Conservation (phyloP, 108 stramenopile species). For the Parietichytrium sp. region DNA sequence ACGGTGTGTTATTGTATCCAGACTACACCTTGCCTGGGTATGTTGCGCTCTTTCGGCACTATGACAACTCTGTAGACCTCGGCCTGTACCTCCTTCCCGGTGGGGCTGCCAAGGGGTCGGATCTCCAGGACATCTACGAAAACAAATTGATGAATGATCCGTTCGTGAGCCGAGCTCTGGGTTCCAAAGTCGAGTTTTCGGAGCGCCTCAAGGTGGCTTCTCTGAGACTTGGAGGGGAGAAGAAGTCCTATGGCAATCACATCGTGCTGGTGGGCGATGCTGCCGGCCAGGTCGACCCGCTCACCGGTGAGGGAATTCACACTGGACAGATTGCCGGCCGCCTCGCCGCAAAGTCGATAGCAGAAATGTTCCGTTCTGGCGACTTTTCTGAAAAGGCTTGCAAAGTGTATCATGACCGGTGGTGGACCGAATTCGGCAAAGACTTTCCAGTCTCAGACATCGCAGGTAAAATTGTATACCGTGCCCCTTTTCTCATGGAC, state of each 20-base stretch:
- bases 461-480: background rate
- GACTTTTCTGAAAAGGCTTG: background rate
- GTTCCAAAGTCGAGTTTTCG: background rate
- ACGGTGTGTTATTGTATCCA: constrained; percentile 36
- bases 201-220: background rate
- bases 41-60: constrained; percentile 43
- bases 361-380: background rate
- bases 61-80: constrained; percentile 28
- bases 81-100: constrained; percentile 45
- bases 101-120: constrained; percentile 24
- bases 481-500: background rate
- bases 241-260: constrained; percentile 61
- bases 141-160: background rate
- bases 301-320: constrained; percentile 98
- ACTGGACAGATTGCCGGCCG: constrained; percentile 95
- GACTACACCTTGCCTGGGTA: constrained; percentile 36
- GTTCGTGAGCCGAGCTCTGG: background rate
- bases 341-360: constrained; percentile 93
- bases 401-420: background rate
- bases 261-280: constrained; percentile 94
- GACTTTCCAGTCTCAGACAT: background rate
- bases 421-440: background rate
- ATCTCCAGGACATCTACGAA: background rate
- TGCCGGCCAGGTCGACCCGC: constrained; percentile 95
- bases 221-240: background rate